phyloP scores from a whole-genome alignment of 306 rosid genomes.

The Cicer chorassanicum region DNA sequence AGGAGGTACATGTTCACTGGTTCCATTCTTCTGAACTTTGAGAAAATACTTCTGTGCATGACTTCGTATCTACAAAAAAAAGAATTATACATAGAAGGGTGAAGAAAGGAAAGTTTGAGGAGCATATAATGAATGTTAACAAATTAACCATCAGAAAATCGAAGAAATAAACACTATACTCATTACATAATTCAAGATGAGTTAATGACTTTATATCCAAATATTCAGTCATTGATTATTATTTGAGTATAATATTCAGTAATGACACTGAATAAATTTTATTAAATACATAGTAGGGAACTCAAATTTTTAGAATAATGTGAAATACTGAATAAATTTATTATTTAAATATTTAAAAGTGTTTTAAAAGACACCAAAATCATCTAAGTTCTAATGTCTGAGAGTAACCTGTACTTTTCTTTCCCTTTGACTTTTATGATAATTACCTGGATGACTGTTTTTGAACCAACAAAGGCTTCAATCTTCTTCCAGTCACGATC shows the following conservation, averaged over 20 bases:
- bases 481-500: conserved; percentile 99
- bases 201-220: neutral
- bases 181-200: conserved; percentile 22
- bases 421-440: conserved; percentile 20
- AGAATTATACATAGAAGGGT: neutral
- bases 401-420: conserved; percentile 8
- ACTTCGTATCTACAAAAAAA: conserved; percentile 78
- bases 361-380: conserved; percentile 21
- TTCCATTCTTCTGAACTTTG: conserved; percentile 91
- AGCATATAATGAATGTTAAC: neutral
- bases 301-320: conserved; percentile 29
- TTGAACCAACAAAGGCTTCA: conserved; percentile 94
- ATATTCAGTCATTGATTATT: neutral
- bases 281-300: conserved; percentile 7
- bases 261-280: conserved; percentile 29
- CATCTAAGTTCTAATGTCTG: neutral
- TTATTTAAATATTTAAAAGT: neutral
- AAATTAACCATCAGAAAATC: conserved; percentile 15
- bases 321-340: conserved; percentile 17
- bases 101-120: neutral
- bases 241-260: conserved; percentile 26
- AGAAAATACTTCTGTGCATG: conserved; percentile 96
- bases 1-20: conserved; percentile 93
- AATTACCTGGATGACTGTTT: conserved; percentile 96
- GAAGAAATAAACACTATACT: conserved; percentile 29